Evolutionary conservation across 108 stramenopile genomes (phyloP).

Genomic region (Fragilaria crotonensis): DNA sequence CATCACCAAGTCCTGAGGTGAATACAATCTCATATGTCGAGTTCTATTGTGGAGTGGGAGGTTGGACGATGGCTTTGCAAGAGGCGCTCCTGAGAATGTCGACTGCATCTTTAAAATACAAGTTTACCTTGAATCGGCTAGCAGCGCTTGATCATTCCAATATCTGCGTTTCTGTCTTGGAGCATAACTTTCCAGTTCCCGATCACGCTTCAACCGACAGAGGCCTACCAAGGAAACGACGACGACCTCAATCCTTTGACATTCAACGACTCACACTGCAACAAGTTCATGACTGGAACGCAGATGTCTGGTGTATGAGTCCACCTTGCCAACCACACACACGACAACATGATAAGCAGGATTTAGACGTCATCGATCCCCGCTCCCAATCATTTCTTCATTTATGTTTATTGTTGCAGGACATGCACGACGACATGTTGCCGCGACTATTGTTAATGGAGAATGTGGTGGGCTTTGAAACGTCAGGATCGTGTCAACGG

Average conservation of each 20-base stretch:
- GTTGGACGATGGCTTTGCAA: constrained; percentile 76
- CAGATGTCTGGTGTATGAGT: constrained; percentile 73
- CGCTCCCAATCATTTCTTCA: constrained; percentile 65
- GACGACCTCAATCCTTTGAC: constrained; percentile 5
- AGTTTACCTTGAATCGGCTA: constrained; percentile 31
- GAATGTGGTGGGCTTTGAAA: constrained; percentile 88
- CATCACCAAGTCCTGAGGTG: no score
- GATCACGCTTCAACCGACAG: background rate
- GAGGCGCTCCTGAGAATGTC: constrained; percentile 23
- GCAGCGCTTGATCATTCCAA: constrained; percentile 80
- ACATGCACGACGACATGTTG: constrained; percentile 30
- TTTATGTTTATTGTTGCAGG: constrained; percentile 37
- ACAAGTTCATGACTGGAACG: constrained; percentile 40
- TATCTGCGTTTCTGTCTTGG: constrained; percentile 51
- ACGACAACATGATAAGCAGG: constrained; percentile 60
- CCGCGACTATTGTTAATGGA: constrained; percentile 70
- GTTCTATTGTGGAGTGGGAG: constrained; percentile 92
- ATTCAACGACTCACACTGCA: constrained; percentile 50
- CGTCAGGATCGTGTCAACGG: constrained; percentile 47
- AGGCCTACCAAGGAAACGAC: no score
- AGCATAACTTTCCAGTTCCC: constrained; percentile 43
- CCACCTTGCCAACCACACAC: constrained; percentile 90
- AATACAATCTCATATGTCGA: constrained; percentile 65
- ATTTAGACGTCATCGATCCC: constrained; percentile 50
- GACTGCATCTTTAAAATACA: background rate